phyloP scores from a whole-genome alignment of 2,329 filamentous ascomycete genomes.

The Bipolaris zeicola region DNA sequence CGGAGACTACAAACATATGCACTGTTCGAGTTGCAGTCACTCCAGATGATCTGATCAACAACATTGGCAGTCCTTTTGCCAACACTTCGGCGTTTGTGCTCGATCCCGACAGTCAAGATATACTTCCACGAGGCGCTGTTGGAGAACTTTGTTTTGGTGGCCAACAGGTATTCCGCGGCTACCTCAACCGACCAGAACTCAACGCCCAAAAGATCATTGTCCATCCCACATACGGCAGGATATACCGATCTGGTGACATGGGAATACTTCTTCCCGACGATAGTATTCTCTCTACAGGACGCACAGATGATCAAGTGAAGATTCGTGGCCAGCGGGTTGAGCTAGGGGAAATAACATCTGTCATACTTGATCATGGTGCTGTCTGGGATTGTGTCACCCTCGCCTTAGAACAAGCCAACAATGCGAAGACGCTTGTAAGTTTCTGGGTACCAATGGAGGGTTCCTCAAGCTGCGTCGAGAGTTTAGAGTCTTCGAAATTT shows the following conservation, averaged over 20 bases:
- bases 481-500: conserved; percentile 48
- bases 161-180: conserved; percentile 76
- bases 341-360: conserved; percentile 73
- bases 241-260: conserved; percentile 84
- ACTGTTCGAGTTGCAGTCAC: conserved; percentile 69
- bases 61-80: conserved; percentile 74
- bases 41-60: conserved; percentile 65
- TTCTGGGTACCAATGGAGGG: conserved; percentile 66
- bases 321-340: conserved; percentile 81
- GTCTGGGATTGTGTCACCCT: conserved; percentile 70
- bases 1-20: conserved; percentile 88
- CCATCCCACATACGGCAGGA: conserved; percentile 69
- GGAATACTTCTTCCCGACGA: conserved; percentile 80
- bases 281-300: conserved; percentile 72
- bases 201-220: conserved; percentile 71
- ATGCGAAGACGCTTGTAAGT: conserved; percentile 63
- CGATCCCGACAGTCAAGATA: conserved; percentile 36
- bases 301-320: conserved; percentile 81
- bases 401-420: conserved; percentile 54
- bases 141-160: conserved; percentile 90
- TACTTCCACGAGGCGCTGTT: conserved; percentile 71
- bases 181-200: conserved; percentile 68
- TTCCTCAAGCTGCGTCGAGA: conserved; percentile 36
- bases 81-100: conserved; percentile 79
- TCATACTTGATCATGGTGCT: conserved; percentile 58